Evolutionary conservation across 768 basidiomycete species (phyloP).

Genomic region (Tulasnella sp.): DNA sequence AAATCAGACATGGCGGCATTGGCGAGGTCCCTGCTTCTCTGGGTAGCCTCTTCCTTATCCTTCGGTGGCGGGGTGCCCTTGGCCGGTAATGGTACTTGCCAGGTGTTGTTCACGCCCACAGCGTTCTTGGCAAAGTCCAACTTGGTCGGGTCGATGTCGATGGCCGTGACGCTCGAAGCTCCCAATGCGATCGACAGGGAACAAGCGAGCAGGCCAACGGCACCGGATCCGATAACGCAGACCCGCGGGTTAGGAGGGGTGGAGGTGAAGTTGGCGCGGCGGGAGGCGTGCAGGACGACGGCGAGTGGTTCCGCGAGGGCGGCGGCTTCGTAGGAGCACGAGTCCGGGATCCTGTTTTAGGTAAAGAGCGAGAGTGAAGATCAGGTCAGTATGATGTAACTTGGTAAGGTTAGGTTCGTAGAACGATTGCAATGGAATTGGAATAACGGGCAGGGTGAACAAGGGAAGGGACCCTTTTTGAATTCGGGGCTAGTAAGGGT

Average conservation of each 20-base stretch:
- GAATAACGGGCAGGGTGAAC: slow-evolving; percentile 15
- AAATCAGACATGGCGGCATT: slow-evolving; percentile 53
- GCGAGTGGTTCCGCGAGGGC: slow-evolving; percentile 92
- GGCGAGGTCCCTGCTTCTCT: slow-evolving; percentile 56
- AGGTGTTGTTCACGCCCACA: slow-evolving; percentile 19
- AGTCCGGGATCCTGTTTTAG: slow-evolving; percentile 61
- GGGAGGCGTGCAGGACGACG: slow-evolving; percentile 67
- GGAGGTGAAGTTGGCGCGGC: slow-evolving; percentile 41
- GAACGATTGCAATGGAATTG: slow-evolving; percentile 22
- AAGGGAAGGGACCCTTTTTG: slow-evolving; percentile 1
- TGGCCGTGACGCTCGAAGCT: slow-evolving; percentile 65
- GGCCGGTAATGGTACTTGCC: slow-evolving; percentile 45
- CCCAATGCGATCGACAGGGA: slow-evolving; percentile 60
- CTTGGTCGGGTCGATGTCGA: slow-evolving; percentile 81
- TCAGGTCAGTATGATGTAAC: neutral
- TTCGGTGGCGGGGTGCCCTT: slow-evolving; percentile 36
- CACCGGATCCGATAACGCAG: slow-evolving; percentile 87
- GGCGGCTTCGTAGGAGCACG: slow-evolving; percentile 70
- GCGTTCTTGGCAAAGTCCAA: slow-evolving; percentile 66
- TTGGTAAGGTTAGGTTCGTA: neutral
- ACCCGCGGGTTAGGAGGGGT: slow-evolving; percentile 40
- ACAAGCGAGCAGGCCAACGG: slow-evolving; percentile 88
- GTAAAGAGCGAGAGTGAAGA: neutral
- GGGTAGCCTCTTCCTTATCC: slow-evolving; percentile 49
- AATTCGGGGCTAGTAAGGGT: neutral